Evolutionary conservation across 129 eudicot species (phyloP).

Genomic region (Logfia minima): DNA sequence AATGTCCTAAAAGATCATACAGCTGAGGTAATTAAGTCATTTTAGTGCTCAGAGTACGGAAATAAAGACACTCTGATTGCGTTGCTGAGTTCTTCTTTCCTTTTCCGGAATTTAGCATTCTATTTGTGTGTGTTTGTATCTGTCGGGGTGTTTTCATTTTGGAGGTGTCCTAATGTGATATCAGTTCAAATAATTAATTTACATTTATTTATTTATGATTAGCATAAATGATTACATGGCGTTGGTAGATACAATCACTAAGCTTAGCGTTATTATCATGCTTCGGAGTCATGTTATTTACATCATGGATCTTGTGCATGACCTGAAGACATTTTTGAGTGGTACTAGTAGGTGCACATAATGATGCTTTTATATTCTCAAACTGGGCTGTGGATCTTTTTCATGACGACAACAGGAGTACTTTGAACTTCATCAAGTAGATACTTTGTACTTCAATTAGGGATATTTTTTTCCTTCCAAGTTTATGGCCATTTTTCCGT

Average conservation of each 20-base stretch:
- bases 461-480: not conserved
- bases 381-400: not conserved
- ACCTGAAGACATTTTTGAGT: not conserved
- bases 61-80: not conserved
- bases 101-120: not conserved
- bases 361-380: not conserved
- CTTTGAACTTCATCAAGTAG: not conserved
- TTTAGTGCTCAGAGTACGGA: not conserved
- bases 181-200: not conserved
- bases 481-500: not conserved
- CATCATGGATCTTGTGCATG: not conserved
- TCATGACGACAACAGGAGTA: not conserved
- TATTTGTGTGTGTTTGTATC: not conserved
- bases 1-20: slow-evolving; percentile 85
- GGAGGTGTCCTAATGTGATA: not conserved
- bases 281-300: not conserved
- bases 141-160: not conserved
- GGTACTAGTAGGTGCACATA: not conserved
- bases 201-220: not conserved
- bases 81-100: not conserved
- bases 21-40: slow-evolving; percentile 63
- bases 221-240: not conserved
- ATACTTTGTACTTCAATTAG: not conserved
- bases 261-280: not conserved
- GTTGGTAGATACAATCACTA: not conserved